Percentiles rank a stretch among this genome's conserved stretches.
Conservation (phyloP, 2,329 filamentous ascomycete species). For the Sporothrix euskadiensis region DNA sequence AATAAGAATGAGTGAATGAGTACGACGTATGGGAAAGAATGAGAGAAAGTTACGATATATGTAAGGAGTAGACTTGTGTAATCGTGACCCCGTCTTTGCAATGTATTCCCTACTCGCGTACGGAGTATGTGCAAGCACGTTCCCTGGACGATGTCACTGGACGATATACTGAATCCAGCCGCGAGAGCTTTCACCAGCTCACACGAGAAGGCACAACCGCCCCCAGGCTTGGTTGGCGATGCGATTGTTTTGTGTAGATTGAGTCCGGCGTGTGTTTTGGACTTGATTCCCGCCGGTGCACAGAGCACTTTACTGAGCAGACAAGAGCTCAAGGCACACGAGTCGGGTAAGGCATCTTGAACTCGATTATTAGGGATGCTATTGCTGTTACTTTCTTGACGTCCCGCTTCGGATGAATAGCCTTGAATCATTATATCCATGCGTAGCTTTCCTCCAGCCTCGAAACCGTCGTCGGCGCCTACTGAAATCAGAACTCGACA, state of each 20-base stretch:
- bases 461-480: not conserved
- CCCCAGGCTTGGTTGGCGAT: not conserved
- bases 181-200: not conserved
- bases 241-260: constrained; percentile 9
- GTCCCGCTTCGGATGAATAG: not conserved
- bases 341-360: not conserved
- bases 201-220: not conserved
- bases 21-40: not conserved
- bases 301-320: not conserved
- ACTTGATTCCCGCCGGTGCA: not conserved
- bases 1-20: not conserved
- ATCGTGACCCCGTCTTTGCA: not conserved
- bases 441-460: not conserved
- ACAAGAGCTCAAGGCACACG: not conserved
- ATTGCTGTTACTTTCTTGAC: not conserved
- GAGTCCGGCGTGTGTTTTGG: constrained; percentile 9
- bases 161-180: not conserved
- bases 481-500: not conserved
- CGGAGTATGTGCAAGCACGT: not conserved
- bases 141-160: not conserved
- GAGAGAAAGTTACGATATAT: not conserved
- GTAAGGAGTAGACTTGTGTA: not conserved
- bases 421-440: not conserved
- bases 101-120: not conserved
- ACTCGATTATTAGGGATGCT: not conserved